These are phyloP conservation scores for Paraurostyla sp. DNA, from an alignment of 73 alveolate species.

Conservation along the genomic window DNA sequence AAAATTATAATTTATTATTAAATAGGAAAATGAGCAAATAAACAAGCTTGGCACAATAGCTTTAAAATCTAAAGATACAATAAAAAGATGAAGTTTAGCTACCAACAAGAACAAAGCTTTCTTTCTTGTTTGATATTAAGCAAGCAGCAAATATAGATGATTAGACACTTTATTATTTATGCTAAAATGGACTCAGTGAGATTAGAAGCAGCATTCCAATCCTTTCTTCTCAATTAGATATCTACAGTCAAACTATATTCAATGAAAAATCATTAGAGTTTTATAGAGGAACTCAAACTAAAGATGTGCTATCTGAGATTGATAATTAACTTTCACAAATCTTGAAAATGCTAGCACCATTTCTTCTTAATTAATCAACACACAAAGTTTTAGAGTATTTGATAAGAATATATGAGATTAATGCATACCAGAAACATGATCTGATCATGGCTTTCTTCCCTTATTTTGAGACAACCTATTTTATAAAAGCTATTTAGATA, in stretches of 20 bases:
- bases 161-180: slow-evolving; percentile 54
- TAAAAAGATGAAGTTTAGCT: slow-evolving; percentile 64
- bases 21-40: slow-evolving; percentile 51
- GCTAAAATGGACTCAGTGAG: slow-evolving; percentile 62
- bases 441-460: slow-evolving; percentile 64
- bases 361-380: slow-evolving; percentile 25
- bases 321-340: slow-evolving; percentile 36
- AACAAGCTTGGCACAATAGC: slow-evolving; percentile 69
- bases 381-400: slow-evolving; percentile 69
- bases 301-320: not conserved
- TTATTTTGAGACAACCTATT: slow-evolving; percentile 56
- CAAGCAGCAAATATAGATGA: slow-evolving; percentile 71
- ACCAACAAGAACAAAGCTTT: slow-evolving; percentile 59
- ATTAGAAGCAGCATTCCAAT: not conserved
- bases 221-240: not conserved
- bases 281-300: slow-evolving; percentile 59
- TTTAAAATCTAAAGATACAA: slow-evolving; percentile 47
- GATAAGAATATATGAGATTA: slow-evolving; percentile 72
- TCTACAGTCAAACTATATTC: slow-evolving; percentile 30
- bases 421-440: slow-evolving; percentile 61
- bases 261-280: slow-evolving; percentile 33
- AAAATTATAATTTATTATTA: too few species aligned
- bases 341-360: slow-evolving; percentile 46
- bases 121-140: slow-evolving; percentile 68
- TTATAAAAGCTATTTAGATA: slow-evolving; percentile 20